phyloP scores from a whole-genome alignment of 345 rosid species.

The Cardamine resedifolia region DNA sequence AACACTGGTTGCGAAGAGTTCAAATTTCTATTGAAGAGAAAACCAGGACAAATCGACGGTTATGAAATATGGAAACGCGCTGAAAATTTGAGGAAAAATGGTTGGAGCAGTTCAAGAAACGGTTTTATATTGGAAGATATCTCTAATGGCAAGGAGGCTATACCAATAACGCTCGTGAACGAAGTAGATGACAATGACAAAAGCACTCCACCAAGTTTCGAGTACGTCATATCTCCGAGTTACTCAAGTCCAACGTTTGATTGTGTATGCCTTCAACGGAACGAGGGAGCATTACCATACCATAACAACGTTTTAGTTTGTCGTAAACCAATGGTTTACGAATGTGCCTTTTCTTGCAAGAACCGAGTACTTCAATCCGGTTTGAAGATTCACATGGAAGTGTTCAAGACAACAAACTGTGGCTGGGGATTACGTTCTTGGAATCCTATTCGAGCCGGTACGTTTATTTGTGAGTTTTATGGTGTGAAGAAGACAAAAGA shows the following conservation, averaged over 20 bases:
- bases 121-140: conserved; percentile 58
- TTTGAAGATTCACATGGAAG: conserved; percentile 42
- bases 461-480: conserved; percentile 51
- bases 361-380: conserved; percentile 44
- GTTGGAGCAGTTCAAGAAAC: conserved; percentile 9
- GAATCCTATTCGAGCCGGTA: conserved; percentile 44
- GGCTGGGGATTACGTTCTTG: conserved; percentile 56
- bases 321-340: conserved; percentile 37
- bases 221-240: conserved; percentile 22
- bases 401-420: conserved; percentile 40
- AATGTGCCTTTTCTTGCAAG: conserved; percentile 46
- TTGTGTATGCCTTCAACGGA: conserved; percentile 43
- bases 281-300: conserved; percentile 36
- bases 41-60: conserved; percentile 49
- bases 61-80: conserved; percentile 53
- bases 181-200: conserved; percentile 58
- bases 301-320: conserved; percentile 11
- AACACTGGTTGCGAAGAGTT: background rate
- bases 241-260: background rate
- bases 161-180: conserved; percentile 61
- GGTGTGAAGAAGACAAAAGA: conserved; percentile 30
- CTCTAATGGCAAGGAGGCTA: conserved; percentile 56
- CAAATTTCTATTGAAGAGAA: conserved; percentile 45
- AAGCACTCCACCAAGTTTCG: conserved; percentile 55
- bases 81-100: conserved; percentile 48